Evolutionary conservation across 805 yeast genomes (phyloP), one percentile per base, ranked within the genome.

Genomic region (Candida xyloterini): DNA sequence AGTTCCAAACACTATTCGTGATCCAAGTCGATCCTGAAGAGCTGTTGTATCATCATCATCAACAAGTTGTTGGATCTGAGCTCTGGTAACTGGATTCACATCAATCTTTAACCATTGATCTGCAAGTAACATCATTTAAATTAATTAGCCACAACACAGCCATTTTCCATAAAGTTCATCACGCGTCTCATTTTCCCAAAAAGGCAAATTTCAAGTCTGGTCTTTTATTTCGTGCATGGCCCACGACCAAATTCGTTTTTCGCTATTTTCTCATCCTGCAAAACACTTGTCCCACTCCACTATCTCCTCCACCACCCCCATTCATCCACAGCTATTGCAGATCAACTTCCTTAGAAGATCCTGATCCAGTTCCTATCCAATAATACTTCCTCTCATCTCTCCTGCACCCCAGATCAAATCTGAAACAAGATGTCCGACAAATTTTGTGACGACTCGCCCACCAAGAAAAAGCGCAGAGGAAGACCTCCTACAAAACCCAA

Each of bases 1-100:
- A 0, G 98, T 91, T 0, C 98, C 98, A 62, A 91, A 91, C 10
- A 79, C 66, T 20, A 90, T 81, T 38, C 96, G 63, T n/a, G 55
- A 50, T 30, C 73, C 55, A 22, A 88, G 66, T 35, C 84, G 68
- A 27, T 57, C 56, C 31, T 74, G 76, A 27, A 88, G 66, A 37
- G 67, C 77, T 0, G 54, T 61, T 50, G 65, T 62, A 43, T 78
- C 56, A 2, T 60, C 49, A 0, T 47, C 43, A 1, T 56, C 53
- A 10, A 70, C 67, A 6, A 86, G 67, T 1, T 58, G 51, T 14
- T 55, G 44, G 27, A 87, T 79, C 56, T 86, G 84, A 4, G 66
- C 45, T 32, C 81, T 66, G 2, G 95, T 78, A 0, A 13, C 32
- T 1, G 59, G 52, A 31, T 63, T 57, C 27, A 51, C 60, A 55